Evolutionary conservation across 2,329 filamentous ascomycete genomes (phyloP).

Genomic region (Pezicula rhizophila): DNA sequence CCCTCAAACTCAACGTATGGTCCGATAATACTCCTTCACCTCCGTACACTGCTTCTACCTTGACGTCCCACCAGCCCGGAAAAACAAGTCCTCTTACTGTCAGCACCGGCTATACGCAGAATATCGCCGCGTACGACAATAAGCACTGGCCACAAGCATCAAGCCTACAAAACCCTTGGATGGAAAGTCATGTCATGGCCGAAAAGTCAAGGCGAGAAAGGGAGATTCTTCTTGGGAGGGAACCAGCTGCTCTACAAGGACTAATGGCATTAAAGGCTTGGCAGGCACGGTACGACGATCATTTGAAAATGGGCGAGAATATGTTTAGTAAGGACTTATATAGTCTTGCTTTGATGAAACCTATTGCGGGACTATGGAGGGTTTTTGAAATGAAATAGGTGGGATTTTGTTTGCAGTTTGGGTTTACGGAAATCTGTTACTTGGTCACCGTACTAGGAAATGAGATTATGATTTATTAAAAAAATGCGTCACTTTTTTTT

Average conservation of each 20-base stretch:
- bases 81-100: neutral
- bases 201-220: conserved; percentile 3
- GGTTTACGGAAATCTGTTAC: no score
- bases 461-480: no score
- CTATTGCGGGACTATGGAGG: conserved; percentile 9
- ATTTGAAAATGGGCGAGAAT: conserved; percentile 10
- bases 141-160: no score
- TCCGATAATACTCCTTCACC: neutral
- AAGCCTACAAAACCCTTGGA: neutral
- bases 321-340: conserved; percentile 11
- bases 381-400: conserved; percentile 10
- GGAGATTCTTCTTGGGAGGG: conserved; percentile 7
- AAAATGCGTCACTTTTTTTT: no score
- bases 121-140: no score
- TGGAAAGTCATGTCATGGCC: neutral
- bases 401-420: no score
- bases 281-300: conserved; percentile 7
- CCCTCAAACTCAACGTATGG: conserved; percentile 9
- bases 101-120: no score
- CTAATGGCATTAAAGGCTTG: conserved; percentile 10
- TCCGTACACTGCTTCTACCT: neutral
- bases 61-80: neutral
- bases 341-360: conserved; percentile 7
- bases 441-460: no score
- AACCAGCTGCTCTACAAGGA: conserved; percentile 10